phyloP scores from a whole-genome alignment of 2,329 filamentous ascomycete genomes.

The Colletotrichum sp. region DNA sequence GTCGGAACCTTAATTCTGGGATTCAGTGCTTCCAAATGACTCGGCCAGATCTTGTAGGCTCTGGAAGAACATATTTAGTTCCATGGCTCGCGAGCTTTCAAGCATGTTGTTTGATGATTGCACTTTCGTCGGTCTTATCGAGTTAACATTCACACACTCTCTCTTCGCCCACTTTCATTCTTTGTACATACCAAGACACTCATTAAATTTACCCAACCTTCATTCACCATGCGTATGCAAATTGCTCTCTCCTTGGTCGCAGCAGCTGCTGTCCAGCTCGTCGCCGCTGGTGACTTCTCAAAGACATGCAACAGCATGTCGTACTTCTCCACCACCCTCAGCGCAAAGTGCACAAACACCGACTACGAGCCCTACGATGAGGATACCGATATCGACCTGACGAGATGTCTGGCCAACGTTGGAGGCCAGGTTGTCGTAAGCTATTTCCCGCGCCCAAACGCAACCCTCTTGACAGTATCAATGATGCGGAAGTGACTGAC shows the following conservation, averaged over 20 bases:
- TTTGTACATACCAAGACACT: neutral
- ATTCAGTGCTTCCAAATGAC: neutral
- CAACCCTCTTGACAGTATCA: fast-evolving
- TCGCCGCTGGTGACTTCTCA: neutral
- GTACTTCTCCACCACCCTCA: neutral
- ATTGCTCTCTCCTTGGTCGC: neutral
- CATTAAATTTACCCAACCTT: neutral
- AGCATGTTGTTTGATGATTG: neutral
- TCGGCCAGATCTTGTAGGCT: neutral
- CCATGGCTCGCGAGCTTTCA: neutral
- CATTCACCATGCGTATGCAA: neutral
- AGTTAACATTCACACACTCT: neutral
- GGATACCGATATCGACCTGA: neutral
- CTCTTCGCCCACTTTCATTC: neutral
- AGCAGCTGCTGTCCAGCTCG: neutral
- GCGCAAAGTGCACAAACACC: neutral
- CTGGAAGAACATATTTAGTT: neutral
- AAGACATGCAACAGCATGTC: neutral
- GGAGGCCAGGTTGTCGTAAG: neutral
- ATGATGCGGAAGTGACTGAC: fast-evolving
- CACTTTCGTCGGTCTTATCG: neutral
- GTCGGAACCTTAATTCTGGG: neutral
- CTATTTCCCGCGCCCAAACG: fast-evolving
- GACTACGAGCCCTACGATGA: neutral
- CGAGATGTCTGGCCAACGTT: neutral